Base-by-base conservation (phyloP, 2,329 filamentous ascomycete species). In the Pseudogymnoascus verrucosus region DNA sequence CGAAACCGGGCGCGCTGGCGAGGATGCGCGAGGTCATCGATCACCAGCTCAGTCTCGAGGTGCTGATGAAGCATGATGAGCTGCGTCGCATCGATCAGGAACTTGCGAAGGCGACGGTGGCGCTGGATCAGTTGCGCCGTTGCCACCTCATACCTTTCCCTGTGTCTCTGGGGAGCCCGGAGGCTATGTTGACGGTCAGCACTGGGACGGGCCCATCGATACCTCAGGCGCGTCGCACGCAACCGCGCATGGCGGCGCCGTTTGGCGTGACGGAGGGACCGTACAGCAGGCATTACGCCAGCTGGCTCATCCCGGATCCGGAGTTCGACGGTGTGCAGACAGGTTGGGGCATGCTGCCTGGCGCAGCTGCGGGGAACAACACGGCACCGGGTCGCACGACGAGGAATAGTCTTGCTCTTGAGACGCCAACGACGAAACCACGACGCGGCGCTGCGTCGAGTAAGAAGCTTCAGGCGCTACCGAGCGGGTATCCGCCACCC, bases 81-180 rank as follows among this genome's bases (percentile, higher is more conserved):
- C 79, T 98, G 65, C 90, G 93, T 64, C 82, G 96, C 69, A 96
- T 98, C 75, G 91, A 98, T 73, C 92, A 96, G 77, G 95, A 98
- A 78, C 83, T 98, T 68, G 93, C 91, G 68, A 98, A 97, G 79
- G 97, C 93, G 73, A 93, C 98, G 78, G 80, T 93, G 67, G 91
- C 93, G 10, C 82, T 98, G 69, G 95, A 99, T 77, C 95, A 98
- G 78, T 80, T 99, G 67, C 89, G 95, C 70, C 88, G 95, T 65
- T 97, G 93, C 77, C 88, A 95, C 73, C 81, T 98, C 69, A 93
- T 96, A 69, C 93, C 93, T 4, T 98, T 92, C 74, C 93, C 93
- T 34, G 85, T 87, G 67, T 84, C 85, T 67, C 82, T 84, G 67
- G 84, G 85, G 42, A 85, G 86, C 7, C 87, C 88, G 26, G 78